Evolutionary conservation across 2,329 filamentous ascomycete species (phyloP).

Genomic region (Paraphaeosphaeria sporulosa): DNA sequence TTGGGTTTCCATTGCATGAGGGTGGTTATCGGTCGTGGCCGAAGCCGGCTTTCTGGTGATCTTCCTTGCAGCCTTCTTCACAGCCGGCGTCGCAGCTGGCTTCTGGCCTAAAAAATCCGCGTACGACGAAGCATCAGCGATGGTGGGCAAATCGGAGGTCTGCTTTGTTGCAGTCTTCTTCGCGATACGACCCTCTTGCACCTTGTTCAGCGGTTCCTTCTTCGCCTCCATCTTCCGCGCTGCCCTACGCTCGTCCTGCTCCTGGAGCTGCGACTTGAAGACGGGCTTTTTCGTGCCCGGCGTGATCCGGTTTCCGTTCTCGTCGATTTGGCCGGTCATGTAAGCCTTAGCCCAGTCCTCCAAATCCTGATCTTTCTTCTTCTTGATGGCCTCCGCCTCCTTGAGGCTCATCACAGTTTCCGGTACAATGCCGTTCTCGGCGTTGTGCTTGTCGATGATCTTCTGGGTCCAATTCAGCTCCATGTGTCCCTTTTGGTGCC

Average conservation of each 20-base stretch:
- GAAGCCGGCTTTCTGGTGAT: neutral
- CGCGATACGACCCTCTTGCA: neutral
- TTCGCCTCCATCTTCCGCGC: neutral
- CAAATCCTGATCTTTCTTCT: constrained; percentile 22
- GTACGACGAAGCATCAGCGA: neutral
- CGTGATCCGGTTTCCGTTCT: constrained; percentile 19
- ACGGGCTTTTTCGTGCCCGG: neutral
- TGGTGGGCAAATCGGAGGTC: neutral
- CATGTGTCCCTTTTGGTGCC: constrained; percentile 20
- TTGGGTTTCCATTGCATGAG: neutral
- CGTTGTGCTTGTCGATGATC: constrained; percentile 22
- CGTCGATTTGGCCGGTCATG: constrained; percentile 28
- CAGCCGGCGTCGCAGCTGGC: neutral
- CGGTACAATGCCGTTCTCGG: constrained; percentile 15
- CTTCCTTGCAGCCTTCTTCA: neutral
- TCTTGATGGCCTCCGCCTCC: constrained; percentile 17
- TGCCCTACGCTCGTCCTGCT: neutral
- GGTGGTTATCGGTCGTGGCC: neutral
- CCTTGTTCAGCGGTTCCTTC: neutral
- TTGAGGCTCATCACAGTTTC: constrained; percentile 23
- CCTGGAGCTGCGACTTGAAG: neutral
- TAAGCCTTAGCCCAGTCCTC: constrained; percentile 26
- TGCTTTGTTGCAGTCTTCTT: neutral
- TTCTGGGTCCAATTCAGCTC: constrained; percentile 20
- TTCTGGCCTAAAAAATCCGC: neutral